phyloP scores from a whole-genome alignment of 306 rosid genomes.

The peach (Prunus persica) region DNA sequence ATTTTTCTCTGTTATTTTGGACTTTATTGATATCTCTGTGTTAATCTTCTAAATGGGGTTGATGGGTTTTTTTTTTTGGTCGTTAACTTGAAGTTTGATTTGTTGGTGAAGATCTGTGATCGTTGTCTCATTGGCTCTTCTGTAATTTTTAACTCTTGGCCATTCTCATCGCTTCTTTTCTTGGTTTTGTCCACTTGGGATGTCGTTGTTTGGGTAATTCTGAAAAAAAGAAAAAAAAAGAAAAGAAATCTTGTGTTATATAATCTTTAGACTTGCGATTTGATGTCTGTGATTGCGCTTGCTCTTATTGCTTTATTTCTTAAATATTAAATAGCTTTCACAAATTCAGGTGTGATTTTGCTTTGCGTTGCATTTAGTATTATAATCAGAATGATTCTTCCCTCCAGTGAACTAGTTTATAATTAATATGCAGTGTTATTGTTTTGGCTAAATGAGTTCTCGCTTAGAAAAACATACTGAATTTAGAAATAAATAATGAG shows the following conservation, averaged over 20 bases:
- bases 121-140: not conserved
- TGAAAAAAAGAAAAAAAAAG: not conserved
- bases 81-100: not conserved
- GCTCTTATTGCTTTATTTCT: not conserved
- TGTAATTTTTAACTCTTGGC: not conserved
- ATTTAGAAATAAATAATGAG: not conserved
- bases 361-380: not conserved
- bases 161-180: not conserved
- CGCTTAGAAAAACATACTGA: not conserved
- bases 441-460: not conserved
- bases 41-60: slow-evolving; percentile 19
- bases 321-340: not conserved
- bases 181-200: not conserved
- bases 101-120: not conserved
- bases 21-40: not conserved
- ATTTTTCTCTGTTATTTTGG: not conserved
- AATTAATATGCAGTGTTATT: not conserved
- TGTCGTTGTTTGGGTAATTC: not conserved
- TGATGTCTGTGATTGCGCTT: slow-evolving; percentile 2
- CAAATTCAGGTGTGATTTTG: not conserved
- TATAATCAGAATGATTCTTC: not conserved
- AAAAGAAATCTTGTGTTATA: not conserved
- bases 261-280: slow-evolving; percentile 4
- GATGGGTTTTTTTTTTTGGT: not conserved
- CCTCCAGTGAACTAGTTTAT: not conserved